Base-by-base conservation (phyloP, 2,329 filamentous ascomycete species). In the Aspergillus awamori region DNA sequence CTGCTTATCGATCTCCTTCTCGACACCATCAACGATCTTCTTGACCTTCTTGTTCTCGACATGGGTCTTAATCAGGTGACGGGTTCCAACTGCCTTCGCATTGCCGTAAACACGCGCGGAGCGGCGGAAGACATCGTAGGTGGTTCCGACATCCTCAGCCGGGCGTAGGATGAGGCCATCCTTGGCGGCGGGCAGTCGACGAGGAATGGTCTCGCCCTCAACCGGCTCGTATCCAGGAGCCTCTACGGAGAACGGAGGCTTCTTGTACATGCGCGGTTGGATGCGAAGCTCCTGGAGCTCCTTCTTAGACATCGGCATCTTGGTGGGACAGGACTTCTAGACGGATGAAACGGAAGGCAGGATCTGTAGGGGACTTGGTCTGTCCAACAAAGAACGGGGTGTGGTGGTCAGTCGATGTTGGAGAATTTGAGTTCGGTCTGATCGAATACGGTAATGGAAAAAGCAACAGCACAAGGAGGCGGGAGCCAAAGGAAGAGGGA, bases 21-120 rank as follows among this genome's bases (percentile, higher is more conserved):
- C 85, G 75, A 90, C 85, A 68, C 93, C 93, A 72, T 96, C 91
- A 60, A 96, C 82, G 54, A 92, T 84, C 85, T 96, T 97, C 84
- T 93, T 90, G 68, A 97, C 82, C 84, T 92, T 95, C 82, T 94
- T 96, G 69, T 85, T 89, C 82, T 97, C 93, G 70, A 86, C 86
- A 78, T 96, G 92, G 51, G 89, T 87, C 77, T 89, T 83, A 77
- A 97, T 77, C 60, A 96, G 84, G 75, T 86, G 89, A 65, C 93
- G 88, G 70, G 83, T 84, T 68, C 90, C 93, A 63, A 91, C 82
- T 62, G 87, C 88, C 61, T 85, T 83, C 71, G 87, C 83, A 71
- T 87, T 84, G 62, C 84, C 84, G 72, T 86, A 88, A 62, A 84
- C 77, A 58, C 81, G 82, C 47, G 89, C 89, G 68, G 88, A 88